Conservation (phyloP, 306 rosid species). For the Quercus suber region DNA sequence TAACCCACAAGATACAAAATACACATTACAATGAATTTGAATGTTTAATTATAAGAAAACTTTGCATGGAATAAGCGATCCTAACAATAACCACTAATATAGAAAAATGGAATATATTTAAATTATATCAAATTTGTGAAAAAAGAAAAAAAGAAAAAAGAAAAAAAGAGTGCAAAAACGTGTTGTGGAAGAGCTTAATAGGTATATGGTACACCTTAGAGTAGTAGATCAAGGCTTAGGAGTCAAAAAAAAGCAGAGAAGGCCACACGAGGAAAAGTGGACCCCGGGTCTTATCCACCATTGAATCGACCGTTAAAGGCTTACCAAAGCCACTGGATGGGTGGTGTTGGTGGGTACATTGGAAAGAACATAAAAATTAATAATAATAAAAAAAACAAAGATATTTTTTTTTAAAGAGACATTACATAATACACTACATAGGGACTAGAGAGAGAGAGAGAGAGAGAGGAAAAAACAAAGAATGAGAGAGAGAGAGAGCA, state of each 20-base stretch:
- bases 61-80: too few relatives aligned
- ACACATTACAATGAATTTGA: too few relatives aligned
- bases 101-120: too few relatives aligned
- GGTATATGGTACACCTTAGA: neutral
- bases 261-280: constrained; percentile 24
- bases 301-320: constrained; percentile 48
- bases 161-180: neutral
- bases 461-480: neutral
- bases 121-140: too few relatives aligned
- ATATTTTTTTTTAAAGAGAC: constrained; percentile 4
- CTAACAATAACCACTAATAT: too few relatives aligned
- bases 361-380: neutral
- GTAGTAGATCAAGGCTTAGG: constrained; percentile 14
- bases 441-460: constrained; percentile 21
- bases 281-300: constrained; percentile 20
- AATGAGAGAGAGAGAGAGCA: neutral
- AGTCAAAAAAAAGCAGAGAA: neutral
- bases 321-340: constrained; percentile 26
- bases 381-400: neutral
- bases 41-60: too few relatives aligned
- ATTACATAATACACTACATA: constrained; percentile 11
- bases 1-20: too few relatives aligned
- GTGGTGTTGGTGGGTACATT: constrained; percentile 2
- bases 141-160: too few relatives aligned
- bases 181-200: neutral